Evolutionary conservation across 208 protist genomes (phyloP), one percentile per base, ranked within the genome.

Genomic region (Leishmania lainsoni): DNA sequence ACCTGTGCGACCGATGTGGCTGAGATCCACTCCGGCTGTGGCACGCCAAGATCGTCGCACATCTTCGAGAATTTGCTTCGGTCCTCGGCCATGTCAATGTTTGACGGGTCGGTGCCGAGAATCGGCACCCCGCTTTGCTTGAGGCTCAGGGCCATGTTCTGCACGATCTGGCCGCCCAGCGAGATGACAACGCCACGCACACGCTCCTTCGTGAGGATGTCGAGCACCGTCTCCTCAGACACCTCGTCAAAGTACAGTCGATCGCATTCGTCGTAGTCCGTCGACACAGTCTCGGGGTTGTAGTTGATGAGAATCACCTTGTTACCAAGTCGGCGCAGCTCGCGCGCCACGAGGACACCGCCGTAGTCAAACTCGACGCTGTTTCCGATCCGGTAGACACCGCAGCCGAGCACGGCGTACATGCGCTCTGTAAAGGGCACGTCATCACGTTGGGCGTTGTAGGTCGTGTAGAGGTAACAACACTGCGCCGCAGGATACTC

Each of bases 161-260:
- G 99, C n/a, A 99, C 97, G 56, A 98, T 98, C 92, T 99, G 99
- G 32, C 99, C 99, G 61, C 99, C 99, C 72, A 99, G 93, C 32
- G 94, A 99, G 52, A 99, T 96, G 73, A 99, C 94, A 9, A 99
- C 94, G 79, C 98, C 98, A 22, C 80, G 80, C 69, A 87, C 85
- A n/a, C 91, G 87, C 87, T 99, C 98, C 76, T 92, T 91, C 63
- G 98, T 96, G 77, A 99, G 95, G 79, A 99, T 98, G 90, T 99
- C 99, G 8, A 99, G 74, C 63, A 99, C 98, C 69, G 96, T 89
- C 87, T 99, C 98, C 79, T 99, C 91, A 3, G 93, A 98, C 20
- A 99, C 84, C 87, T 99, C 99, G 79, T 99, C 99, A 88, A 99
- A 99, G 92, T 99, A 99, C 14, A 99, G 92, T 17, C 98, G 95